phyloP scores from a whole-genome alignment of 225 moss, liverwort and hornwort species.

The Neckera pumila region DNA sequence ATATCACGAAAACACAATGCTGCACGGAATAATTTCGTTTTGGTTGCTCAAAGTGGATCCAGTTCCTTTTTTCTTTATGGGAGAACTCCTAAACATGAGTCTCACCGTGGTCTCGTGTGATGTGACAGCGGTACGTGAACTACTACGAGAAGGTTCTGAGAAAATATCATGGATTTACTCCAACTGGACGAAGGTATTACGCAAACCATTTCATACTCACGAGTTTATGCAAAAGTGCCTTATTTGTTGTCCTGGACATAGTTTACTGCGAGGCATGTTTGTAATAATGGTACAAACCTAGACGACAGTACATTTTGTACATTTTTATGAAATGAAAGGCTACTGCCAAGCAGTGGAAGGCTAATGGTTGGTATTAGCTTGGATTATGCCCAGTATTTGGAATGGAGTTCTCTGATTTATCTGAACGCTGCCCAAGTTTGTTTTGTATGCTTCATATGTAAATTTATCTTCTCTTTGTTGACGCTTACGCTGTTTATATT shows the following conservation, averaged over 20 bases:
- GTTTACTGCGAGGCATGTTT: background rate
- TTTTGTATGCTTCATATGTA: background rate
- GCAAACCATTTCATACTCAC: background rate
- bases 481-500: background rate
- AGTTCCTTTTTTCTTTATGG: background rate
- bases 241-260: background rate
- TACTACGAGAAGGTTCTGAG: conserved; percentile 86
- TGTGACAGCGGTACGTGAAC: conserved; percentile 76
- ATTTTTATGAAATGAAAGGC: background rate
- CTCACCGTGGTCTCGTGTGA: background rate
- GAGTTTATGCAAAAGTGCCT: background rate
- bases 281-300: background rate
- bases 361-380: background rate
- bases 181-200: conserved; percentile 22
- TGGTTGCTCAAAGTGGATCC: background rate
- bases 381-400: background rate
- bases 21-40: background rate
- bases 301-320: background rate
- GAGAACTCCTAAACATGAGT: background rate
- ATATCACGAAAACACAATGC: background rate
- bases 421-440: background rate
- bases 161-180: conserved; percentile 43
- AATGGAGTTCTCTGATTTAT: background rate
- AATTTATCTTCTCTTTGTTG: background rate
- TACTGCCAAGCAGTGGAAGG: background rate